phyloP scores from a whole-genome alignment of 192 early-diverging fungal genomes.

The Rhizoclosmatium globosum region DNA sequence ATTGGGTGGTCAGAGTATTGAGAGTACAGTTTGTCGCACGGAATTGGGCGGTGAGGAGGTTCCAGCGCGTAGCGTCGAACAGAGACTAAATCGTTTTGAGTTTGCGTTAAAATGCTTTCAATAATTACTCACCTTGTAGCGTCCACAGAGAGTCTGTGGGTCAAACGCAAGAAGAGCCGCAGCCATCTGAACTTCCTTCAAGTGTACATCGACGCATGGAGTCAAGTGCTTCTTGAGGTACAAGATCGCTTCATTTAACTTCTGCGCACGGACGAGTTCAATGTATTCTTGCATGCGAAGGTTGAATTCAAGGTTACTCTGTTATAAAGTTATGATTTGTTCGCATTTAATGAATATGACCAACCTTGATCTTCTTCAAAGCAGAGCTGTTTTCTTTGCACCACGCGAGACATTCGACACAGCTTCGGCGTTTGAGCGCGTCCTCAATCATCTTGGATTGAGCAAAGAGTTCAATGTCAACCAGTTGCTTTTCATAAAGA shows the following conservation, averaged over 20 bases:
- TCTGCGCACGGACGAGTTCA: conserved; percentile 77
- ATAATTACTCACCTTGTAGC: conserved; percentile 73
- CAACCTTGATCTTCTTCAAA: conserved; percentile 88
- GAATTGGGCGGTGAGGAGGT: conserved; percentile 79
- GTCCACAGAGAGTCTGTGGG: conserved; percentile 76
- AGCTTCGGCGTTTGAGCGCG: conserved; percentile 79
- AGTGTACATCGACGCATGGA: conserved; percentile 77
- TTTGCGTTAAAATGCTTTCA: background rate
- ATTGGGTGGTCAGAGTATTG: conserved; percentile 85
- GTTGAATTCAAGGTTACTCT: conserved; percentile 98
- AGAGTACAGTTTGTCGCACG: conserved; percentile 87
- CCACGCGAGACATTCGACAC: conserved; percentile 90
- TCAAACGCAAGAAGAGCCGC: conserved; percentile 90
- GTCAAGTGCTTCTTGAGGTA: conserved; percentile 89
- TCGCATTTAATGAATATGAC: background rate
- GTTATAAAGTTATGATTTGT: background rate
- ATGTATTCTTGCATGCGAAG: conserved; percentile 95
- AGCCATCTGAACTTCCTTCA: conserved; percentile 85
- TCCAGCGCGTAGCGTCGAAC: conserved; percentile 81
- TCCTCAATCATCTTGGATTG: conserved; percentile 83
- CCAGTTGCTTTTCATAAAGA: conserved; percentile 68
- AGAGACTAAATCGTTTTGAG: background rate
- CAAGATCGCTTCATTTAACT: conserved; percentile 75
- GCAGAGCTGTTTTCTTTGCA: conserved; percentile 91
- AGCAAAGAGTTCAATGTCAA: conserved; percentile 91